Base-by-base conservation (phyloP, 108 stramenopile genomes). In the Parietichytrium sp. region DNA sequence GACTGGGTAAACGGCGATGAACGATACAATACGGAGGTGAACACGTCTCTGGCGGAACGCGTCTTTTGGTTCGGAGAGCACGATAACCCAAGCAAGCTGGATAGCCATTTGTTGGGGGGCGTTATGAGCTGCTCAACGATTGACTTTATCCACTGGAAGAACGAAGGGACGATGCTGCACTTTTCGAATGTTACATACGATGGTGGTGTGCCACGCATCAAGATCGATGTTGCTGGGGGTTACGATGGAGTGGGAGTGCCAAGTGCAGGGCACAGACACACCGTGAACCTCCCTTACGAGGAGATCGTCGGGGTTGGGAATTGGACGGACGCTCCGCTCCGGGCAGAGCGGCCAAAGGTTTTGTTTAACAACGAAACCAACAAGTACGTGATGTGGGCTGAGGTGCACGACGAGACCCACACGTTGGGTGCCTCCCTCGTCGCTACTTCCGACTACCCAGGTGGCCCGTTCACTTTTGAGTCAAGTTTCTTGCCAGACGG, bases 341-440 rank as follows among this genome's bases (percentile, higher is more conserved):
- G 49, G 10, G 51, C 86, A 1, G 92, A 89, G 87, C 85, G 91
- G 23, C 92, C 93, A 29, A 91, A 90, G 85, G 92, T 92, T 25
- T 52, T 92, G 33, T 91, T 78, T 83, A 91, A 91, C 80, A 79
- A 86, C 25, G 36, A 26, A 10, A 92, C 87, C 26, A 29, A 78
- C 10, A 81, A 88, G 77, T 95, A 84, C 77, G 94, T 95, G 45
- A 95, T 95, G 94, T 94, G 93, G 93, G 87, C 90, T 87, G 84
- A 83, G 4, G 80, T 93, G 18, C 92, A 93, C 72, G 84, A 92
- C 85, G 54, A 47, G 47, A 45, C 82, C n/a, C 61, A 82, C 30
- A 86, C 80, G 10, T 48, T 92, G 38, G 93, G 90, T 51, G 78
- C 93, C 84, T 91, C 92, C 7, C 91, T 89, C 26, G 89, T 95